Evolutionary conservation across 306 rosid genomes (phyloP), one percentile per base, ranked within the genome.

Genomic region (Cercis canadensis): DNA sequence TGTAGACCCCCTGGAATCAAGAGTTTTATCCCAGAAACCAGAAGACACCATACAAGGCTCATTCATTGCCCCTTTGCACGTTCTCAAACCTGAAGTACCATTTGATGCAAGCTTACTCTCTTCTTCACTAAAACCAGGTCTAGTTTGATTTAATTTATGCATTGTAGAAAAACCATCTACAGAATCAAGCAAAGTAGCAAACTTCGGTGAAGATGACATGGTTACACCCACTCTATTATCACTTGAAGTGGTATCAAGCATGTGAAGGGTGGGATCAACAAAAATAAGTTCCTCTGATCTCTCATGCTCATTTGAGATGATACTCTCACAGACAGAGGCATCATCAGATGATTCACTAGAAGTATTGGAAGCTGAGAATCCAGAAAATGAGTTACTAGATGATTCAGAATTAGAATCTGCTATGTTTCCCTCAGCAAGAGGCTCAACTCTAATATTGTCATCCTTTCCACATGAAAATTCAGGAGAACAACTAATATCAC

Each of bases 321-420:
- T 66, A 73, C 88, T 87, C 73, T 86, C 96, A 84, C 87, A 78
- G 52, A 75, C 80, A 81, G 98, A 90, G 78, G 76, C 80, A 73
- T 91, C 95, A 72, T 94, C 97, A 29, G 92, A 86, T 66, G 85
- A 81, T 58, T 81, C 96, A 14, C 87, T 75, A 57, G 75, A 17
- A 19, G 32, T 49, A 1, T 63, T 12, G 72, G 92, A 81, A 78
- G 89, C 83, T 6, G 96, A 87, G 79, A 85, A 89, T 72, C 96
- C 97, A 83, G 99, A 94, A 79, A 89, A 89, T 41, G 96, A 87
- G 43, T 80, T 65, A 66, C 84, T 68, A 44, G 92, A 83, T 51
- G 87, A 76, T 53, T 87, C 95, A 62, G 87, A 81, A 62, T 80
- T 51, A 71, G 80, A 80, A 67, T 74, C 80, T 59, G 72, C 57